These are phyloP conservation scores for Xenosphaeropsis pyriputrescens DNA, from an alignment of 2,329 filamentous ascomycete genomes.

Conservation along the genomic window DNA sequence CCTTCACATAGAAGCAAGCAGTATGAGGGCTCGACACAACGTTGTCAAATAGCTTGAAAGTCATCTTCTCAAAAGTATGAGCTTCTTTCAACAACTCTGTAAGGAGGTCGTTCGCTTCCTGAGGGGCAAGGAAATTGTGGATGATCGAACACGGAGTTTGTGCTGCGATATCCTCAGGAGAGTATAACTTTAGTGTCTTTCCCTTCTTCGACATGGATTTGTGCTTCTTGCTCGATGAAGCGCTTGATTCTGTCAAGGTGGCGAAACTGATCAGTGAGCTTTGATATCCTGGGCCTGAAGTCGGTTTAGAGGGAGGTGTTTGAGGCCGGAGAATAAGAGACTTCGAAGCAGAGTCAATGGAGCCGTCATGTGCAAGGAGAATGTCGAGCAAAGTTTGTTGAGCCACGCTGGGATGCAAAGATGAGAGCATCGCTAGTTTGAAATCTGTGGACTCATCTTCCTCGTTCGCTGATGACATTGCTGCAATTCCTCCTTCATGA, in stretches of 20 bases:
- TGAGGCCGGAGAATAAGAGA: conserved; percentile 27
- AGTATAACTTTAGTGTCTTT: conserved; percentile 70
- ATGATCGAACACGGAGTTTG: conserved; percentile 86
- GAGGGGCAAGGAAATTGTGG: conserved; percentile 69
- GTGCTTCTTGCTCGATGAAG: conserved; percentile 22
- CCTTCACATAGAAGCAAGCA: conserved; percentile 69
- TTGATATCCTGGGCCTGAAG: conserved; percentile 33
- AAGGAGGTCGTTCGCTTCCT: conserved; percentile 61
- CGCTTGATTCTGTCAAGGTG: conserved; percentile 1
- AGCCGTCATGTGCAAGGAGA: conserved; percentile 64
- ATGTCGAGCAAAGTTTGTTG: conserved; percentile 63
- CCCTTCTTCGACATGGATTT: conserved; percentile 58
- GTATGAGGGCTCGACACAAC: conserved; percentile 79
- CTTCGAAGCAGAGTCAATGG: conserved; percentile 48
- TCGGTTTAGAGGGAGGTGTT: conserved; percentile 12
- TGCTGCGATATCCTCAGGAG: conserved; percentile 63
- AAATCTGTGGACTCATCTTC: conserved; percentile 75
- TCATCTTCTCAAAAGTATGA: conserved; percentile 51
- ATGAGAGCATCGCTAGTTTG: conserved; percentile 73
- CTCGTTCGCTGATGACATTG: conserved; percentile 4
- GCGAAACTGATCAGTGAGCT: conserved; percentile 45
- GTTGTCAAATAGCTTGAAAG: conserved; percentile 79
- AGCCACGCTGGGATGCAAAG: conserved; percentile 50
- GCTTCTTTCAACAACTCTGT: conserved; percentile 63
- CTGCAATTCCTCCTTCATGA: not conserved